Conservation (phyloP, 140 eudicot genomes). For the Anethum foeniculum region DNA sequence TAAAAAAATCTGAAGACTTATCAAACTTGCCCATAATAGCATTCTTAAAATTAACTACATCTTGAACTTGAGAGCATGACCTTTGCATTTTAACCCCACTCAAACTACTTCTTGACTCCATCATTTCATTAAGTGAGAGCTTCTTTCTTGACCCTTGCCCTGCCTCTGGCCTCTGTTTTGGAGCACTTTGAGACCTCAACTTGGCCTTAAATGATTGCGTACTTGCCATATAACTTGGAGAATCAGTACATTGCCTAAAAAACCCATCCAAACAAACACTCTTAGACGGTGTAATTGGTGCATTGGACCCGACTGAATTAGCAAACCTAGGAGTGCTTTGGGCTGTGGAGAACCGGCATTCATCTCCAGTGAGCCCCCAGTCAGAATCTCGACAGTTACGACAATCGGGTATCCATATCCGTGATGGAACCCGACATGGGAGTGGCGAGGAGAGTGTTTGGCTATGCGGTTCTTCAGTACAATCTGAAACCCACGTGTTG, state of each 20-base stretch:
- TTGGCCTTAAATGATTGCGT: conserved; percentile 71
- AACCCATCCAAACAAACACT: conserved; percentile 47
- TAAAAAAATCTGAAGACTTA: conserved; percentile 32
- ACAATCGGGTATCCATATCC: conserved; percentile 37
- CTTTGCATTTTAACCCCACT: conserved; percentile 78
- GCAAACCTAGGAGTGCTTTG: conserved; percentile 49
- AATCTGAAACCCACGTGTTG: conserved; percentile 39
- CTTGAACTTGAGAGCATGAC: conserved; percentile 70
- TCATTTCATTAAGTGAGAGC: conserved; percentile 56
- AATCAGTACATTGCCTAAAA: conserved; percentile 6
- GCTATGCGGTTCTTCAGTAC: conserved; percentile 31
- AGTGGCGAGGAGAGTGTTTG: conserved; percentile 36
- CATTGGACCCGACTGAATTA: conserved; percentile 29
- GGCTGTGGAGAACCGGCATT: conserved; percentile 39
- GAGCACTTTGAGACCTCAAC: conserved; percentile 85
- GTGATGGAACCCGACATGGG: conserved; percentile 36
- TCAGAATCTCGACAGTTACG: conserved; percentile 45
- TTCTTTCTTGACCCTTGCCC: conserved; percentile 44
- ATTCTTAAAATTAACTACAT: conserved; percentile 50
- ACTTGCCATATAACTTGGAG: conserved; percentile 69
- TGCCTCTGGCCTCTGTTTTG: conserved; percentile 65
- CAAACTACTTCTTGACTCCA: conserved; percentile 70
- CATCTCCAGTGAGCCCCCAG: conserved; percentile 39
- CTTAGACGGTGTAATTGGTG: conserved; percentile 56
- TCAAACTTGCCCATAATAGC: conserved; percentile 55